Evolutionary conservation across 805 yeast genomes (phyloP).

Genomic region (Barnettozyma californica): DNA sequence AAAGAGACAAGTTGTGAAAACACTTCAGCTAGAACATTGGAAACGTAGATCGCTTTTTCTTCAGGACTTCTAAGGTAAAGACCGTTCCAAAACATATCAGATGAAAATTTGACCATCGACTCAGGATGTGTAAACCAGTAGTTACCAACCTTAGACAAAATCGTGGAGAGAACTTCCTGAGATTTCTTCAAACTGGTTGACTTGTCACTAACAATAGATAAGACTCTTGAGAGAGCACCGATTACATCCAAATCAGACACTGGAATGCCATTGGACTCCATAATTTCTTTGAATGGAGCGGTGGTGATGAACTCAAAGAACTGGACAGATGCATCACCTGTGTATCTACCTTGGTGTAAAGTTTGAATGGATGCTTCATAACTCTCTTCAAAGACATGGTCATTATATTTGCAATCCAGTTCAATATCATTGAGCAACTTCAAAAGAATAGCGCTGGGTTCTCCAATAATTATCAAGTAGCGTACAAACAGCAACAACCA

Average conservation of each 20-base stretch:
- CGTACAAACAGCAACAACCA: conserved; percentile 51
- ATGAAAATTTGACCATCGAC: conserved; percentile 14
- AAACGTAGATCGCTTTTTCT: conserved; percentile 26
- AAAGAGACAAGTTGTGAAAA: conserved; percentile 27
- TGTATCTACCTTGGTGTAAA: conserved; percentile 13
- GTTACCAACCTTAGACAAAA: conserved; percentile 43
- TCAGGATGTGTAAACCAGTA: conserved; percentile 25
- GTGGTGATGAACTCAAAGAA: conserved; percentile 33
- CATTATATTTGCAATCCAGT: conserved; percentile 19
- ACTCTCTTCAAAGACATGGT: conserved; percentile 14
- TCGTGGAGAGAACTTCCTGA: conserved; percentile 28
- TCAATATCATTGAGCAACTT: conserved; percentile 12
- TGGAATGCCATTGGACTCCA: conserved; percentile 32
- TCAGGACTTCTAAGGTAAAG: conserved; percentile 17
- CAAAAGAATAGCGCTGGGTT: conserved; percentile 30
- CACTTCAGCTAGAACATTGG: conserved; percentile 32
- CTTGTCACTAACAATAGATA: conserved; percentile 26
- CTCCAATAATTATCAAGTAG: conserved; percentile 53
- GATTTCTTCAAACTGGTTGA: conserved; percentile 18
- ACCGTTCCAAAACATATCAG: conserved; percentile 26
- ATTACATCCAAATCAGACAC: conserved; percentile 43
- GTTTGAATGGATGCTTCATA: conserved; percentile 13
- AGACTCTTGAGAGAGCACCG: conserved; percentile 37
- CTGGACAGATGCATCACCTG: conserved; percentile 14
- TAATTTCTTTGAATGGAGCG: conserved; percentile 26